Base-by-base conservation (phyloP, 176 grass and related monocot genomes). In the Oryza glumipatula region DNA sequence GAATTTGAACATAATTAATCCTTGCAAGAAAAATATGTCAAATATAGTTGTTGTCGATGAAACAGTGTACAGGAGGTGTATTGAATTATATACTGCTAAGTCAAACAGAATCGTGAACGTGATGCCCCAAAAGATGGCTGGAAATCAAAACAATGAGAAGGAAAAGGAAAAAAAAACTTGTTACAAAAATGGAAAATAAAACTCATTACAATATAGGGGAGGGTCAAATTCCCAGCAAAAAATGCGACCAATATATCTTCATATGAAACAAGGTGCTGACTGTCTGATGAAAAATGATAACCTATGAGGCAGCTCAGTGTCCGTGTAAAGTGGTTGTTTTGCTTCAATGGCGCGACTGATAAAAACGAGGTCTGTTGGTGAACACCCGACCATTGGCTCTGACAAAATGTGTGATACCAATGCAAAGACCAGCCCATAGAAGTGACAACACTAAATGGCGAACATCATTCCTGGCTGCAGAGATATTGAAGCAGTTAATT, bases 361-460 rank as follows among this genome's bases (percentile, higher is more conserved):
- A 80, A 77, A 87, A 90, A 73, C 86, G 88, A 60, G 96, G 96
- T 41, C 91, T 65, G 68, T 96, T 99, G 76, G 93, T 91, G 94
- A 99, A 96, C 6, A 85, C 67, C 30, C 91, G 84, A 8, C 96
- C 96, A 68, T 99, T 95, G 76, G 81, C 51, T 92, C 33, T 95
- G 54, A 99, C 93, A 88, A 89, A 86, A 61, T 82, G 86, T 60
- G 88, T 86, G 78, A 99, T 87, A 4, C 88, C 93, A 77, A 99
- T 70, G 64, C 91, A 89, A 82, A 99, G 78, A 65, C 89, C 91
- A 65, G 96, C 90, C 93, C 93, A 99, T 14, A 95, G n/a, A 91
- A 96, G 82, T 73, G 91, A 88, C 35, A 94, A 28, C 70, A 96
- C n/a, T 73, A 94, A 88, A 86, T 99, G 96, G 38, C 83, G 80